Evolutionary conservation across 768 basidiomycete species (phyloP).

Genomic region (Crassisporium funariophilum): DNA sequence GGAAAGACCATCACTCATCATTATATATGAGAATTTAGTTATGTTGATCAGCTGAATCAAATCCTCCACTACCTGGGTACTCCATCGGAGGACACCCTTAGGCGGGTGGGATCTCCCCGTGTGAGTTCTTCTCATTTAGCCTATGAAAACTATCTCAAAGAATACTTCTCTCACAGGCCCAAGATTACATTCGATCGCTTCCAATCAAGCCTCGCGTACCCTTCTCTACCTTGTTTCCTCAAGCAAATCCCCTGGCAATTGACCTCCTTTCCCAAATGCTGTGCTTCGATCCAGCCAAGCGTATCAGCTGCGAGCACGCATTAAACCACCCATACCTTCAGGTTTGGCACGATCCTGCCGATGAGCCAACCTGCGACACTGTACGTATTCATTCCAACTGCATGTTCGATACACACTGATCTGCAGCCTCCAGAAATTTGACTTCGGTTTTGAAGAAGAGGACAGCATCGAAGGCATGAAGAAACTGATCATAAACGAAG

Average conservation of each 20-base stretch:
- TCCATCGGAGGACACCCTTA: conserved; percentile 93
- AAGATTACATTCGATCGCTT: conserved; percentile 97
- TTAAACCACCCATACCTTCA: conserved; percentile 92
- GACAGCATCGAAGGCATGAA: conserved; percentile 98
- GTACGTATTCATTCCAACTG: conserved; percentile 41
- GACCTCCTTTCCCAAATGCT: conserved; percentile 91
- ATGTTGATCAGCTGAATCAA: conserved; percentile 98
- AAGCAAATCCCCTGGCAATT: conserved; percentile 91
- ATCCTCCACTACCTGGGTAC: conserved; percentile 99
- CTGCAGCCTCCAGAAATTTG: conserved; percentile 67
- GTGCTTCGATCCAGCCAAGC: conserved; percentile 94
- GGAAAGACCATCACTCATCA: conserved; percentile 9
- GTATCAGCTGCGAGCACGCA: conserved; percentile 95
- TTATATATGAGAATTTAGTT: conserved; percentile 45
- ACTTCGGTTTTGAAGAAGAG: conserved; percentile 96
- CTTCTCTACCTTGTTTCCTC: conserved; percentile 89
- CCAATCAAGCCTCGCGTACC: conserved; percentile 96
- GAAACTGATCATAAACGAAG: conserved; percentile 90
- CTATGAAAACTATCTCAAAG: conserved; percentile 4
- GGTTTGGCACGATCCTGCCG: conserved; percentile 98
- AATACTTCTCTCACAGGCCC: conserved; percentile 56
- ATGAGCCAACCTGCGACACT: conserved; percentile 84
- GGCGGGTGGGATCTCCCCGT: conserved; percentile 93
- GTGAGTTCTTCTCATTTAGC: conserved; percentile 44
- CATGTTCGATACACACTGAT: background rate